Evolutionary conservation across 495 filamentous ascomycete genomes (phyloP).

Genomic region (Delitschia confertaspora): DNA sequence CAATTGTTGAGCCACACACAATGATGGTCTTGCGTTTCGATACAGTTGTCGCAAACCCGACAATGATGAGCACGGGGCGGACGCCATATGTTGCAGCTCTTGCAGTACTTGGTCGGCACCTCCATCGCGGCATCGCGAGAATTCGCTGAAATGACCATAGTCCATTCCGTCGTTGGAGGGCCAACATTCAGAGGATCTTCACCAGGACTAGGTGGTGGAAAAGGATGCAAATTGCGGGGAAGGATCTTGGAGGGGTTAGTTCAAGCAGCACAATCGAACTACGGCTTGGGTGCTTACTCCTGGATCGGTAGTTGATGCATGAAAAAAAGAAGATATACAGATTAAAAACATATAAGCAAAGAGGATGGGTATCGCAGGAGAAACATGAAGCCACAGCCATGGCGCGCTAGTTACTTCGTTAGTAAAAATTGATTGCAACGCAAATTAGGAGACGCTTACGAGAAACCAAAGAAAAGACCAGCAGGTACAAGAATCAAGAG

Average conservation of each 20-base stretch:
- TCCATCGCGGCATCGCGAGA: slow-evolving; percentile 78
- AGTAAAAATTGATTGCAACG: slow-evolving; percentile 15
- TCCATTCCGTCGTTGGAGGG: slow-evolving; percentile 84
- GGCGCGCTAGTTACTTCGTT: slow-evolving; percentile 47
- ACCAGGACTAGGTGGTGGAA: slow-evolving; percentile 49
- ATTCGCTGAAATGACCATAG: slow-evolving; percentile 69
- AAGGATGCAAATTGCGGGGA: slow-evolving; percentile 70
- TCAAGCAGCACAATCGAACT: not conserved
- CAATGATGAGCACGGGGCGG: slow-evolving; percentile 94
- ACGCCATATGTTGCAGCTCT: slow-evolving; percentile 92
- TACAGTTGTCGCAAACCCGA: slow-evolving; percentile 90
- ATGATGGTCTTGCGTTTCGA: slow-evolving; percentile 97
- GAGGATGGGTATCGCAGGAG: slow-evolving; percentile 81
- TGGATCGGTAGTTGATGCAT: slow-evolving; percentile 83
- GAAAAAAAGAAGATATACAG: slow-evolving; percentile 85
- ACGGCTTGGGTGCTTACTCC: slow-evolving; percentile 55
- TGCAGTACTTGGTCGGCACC: slow-evolving; percentile 95
- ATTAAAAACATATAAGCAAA: slow-evolving; percentile 87
- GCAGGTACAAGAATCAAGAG: slow-evolving; percentile 66
- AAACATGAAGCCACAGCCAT: slow-evolving; percentile 84
- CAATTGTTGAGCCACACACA: slow-evolving; percentile 99
- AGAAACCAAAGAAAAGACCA: slow-evolving; percentile 76
- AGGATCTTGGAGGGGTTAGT: slow-evolving; percentile 49
- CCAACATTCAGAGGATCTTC: slow-evolving; percentile 72
- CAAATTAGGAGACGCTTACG: slow-evolving; percentile 43